Conservation (phyloP, 2,329 filamentous ascomycete genomes). For the Fusarium denticulatum region DNA sequence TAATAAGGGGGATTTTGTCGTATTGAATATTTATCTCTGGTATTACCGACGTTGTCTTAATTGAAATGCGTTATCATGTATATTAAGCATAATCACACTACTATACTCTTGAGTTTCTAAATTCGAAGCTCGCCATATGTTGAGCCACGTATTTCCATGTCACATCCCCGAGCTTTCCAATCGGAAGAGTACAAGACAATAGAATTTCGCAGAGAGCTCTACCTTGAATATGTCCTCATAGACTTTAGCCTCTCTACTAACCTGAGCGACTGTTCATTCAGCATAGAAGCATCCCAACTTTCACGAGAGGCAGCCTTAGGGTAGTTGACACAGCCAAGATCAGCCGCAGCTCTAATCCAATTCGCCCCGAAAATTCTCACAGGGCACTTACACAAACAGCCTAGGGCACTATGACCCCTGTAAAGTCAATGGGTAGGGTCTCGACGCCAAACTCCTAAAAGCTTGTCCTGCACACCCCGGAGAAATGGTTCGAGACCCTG, state of each 20-base stretch:
- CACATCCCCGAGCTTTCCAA: too few species aligned
- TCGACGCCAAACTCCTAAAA: background rate
- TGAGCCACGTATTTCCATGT: too few species aligned
- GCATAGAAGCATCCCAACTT: background rate
- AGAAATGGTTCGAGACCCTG: background rate
- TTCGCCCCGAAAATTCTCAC: background rate
- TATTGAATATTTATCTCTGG: background rate
- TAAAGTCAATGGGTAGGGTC: background rate
- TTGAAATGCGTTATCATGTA: too few species aligned
- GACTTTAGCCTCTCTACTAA: background rate
- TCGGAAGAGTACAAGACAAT: too few species aligned
- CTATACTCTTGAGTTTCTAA: too few species aligned
- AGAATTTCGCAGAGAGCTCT: too few species aligned
- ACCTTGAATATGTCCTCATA: accelerated
- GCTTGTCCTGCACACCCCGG: background rate
- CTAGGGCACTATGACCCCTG: background rate
- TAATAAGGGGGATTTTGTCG: background rate
- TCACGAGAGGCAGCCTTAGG: background rate
- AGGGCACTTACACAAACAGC: background rate
- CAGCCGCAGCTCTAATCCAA: background rate
- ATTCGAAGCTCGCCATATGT: too few species aligned
- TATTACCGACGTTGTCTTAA: accelerated
- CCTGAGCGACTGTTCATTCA: background rate
- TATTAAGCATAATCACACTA: too few species aligned
- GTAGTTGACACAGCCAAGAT: background rate